These are phyloP conservation scores for Brassica cretica DNA, from an alignment of 345 rosid species.

Conservation along the genomic window DNA sequence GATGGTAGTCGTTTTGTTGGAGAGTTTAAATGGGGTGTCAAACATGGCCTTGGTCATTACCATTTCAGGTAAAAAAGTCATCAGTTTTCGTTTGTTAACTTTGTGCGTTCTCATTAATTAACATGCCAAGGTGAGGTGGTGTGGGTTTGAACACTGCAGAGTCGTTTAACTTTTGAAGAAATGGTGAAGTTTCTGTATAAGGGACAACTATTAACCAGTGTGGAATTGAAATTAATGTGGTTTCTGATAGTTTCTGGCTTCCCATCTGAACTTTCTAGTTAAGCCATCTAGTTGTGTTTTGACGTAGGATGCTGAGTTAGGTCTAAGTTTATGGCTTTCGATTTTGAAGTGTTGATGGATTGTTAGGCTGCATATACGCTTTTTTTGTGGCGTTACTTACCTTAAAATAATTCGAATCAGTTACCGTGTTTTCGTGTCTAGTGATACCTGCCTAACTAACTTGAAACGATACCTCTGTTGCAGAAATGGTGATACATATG, in stretches of 20 bases:
- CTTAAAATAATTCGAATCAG: background rate
- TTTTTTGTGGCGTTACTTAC: background rate
- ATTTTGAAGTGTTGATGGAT: slow-evolving; percentile 10
- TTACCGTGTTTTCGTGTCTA: background rate
- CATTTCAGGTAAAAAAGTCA: slow-evolving; percentile 66
- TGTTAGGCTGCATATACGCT: slow-evolving; percentile 1
- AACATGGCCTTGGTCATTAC: slow-evolving; percentile 84
- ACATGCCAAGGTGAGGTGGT: background rate
- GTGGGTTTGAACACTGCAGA: background rate
- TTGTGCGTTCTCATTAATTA: slow-evolving; percentile 39
- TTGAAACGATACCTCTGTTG: slow-evolving; percentile 9
- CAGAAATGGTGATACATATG: slow-evolving; percentile 76
- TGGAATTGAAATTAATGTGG: slow-evolving; percentile 11
- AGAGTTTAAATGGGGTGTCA: slow-evolving; percentile 89
- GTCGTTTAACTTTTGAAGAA: slow-evolving; percentile 28
- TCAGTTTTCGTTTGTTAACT: slow-evolving; percentile 32
- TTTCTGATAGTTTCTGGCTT: slow-evolving; percentile 10
- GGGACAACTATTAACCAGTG: background rate
- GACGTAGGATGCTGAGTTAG: slow-evolving; percentile 30
- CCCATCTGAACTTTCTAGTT: background rate
- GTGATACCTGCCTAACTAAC: slow-evolving; percentile 29
- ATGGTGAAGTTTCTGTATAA: slow-evolving; percentile 43
- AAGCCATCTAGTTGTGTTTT: slow-evolving; percentile 23
- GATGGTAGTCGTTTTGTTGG: slow-evolving; percentile 81
- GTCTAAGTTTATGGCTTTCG: slow-evolving; percentile 14